Evolutionary conservation across 495 filamentous ascomycete genomes (phyloP).

Genomic region (Penicillium mononematosum): DNA sequence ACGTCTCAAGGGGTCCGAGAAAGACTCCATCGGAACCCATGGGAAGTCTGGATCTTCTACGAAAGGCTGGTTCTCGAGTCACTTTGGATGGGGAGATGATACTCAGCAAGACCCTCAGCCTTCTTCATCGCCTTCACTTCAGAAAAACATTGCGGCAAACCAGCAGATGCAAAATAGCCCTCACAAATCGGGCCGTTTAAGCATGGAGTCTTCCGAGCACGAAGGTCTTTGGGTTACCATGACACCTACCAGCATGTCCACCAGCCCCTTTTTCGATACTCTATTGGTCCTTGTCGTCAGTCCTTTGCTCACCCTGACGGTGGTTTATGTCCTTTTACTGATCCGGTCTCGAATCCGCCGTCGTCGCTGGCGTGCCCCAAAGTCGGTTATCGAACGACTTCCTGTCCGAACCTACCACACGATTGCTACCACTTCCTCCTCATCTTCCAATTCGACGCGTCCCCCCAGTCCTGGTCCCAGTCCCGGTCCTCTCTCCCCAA

Average conservation of each 20-base stretch:
- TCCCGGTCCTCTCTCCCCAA: conserved; percentile 59
- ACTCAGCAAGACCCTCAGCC: conserved; percentile 16
- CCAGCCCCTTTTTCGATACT: conserved; percentile 95
- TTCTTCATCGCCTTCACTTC: conserved; percentile 12
- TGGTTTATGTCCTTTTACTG: conserved; percentile 88
- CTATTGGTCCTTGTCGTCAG: conserved; percentile 89
- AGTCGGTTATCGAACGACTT: conserved; percentile 91
- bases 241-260: conserved; percentile 83
- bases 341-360: conserved; percentile 86
- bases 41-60: conserved; percentile 8
- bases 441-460: conserved; percentile 53
- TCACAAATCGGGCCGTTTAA: conserved; percentile 13
- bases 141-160: conserved; percentile 4
- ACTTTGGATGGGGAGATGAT: conserved; percentile 35
- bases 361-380: conserved; percentile 91
- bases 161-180: conserved; percentile 18
- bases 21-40: conserved; percentile 5
- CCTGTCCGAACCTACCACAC: conserved; percentile 94
- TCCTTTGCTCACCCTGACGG: conserved; percentile 84
- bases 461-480: conserved; percentile 49
- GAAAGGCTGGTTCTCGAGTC: conserved; percentile 41
- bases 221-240: conserved; percentile 95
- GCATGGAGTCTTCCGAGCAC: conserved; percentile 48
- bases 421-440: conserved; percentile 55
- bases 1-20: conserved; percentile 10